Base-by-base conservation (phyloP, 1,284 basidiomycete species). In the Ustilago xerochloae region DNA sequence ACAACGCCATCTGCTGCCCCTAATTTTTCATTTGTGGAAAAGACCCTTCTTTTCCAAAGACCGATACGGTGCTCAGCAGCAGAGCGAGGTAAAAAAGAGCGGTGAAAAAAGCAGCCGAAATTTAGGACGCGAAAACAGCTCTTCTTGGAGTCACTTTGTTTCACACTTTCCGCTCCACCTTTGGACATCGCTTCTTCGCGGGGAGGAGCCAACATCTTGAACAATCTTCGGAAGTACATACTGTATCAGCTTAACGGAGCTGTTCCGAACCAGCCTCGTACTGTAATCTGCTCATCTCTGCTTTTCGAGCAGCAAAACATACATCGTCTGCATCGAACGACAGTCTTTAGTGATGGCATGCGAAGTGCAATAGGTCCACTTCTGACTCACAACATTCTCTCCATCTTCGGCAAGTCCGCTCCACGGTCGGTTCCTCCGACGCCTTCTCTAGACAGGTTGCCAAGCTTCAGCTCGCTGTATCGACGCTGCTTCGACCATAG, bases 21-120 rank as follows among this genome's bases (percentile, higher is more conserved):
- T 39, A 4, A 4, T 41, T 41, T 53, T 39, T 39, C 22, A 29
- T 38, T 41, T 38, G n/a, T 30, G 15, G 6, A 18, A 10, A 6
- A 32, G 59, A 61, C 59, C 59, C 51, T 54, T 49, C 38, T 43
- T 53, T 53, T 52, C 59, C 59, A 51, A 48, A 46, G 33, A 24
- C 53, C 52, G 41, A 39, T 36, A 18, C 8, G n/a, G n/a, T n/a
- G n/a, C n/a, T n/a, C n/a, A n/a, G 12, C 9, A 16, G 30, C 32
- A 50, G 48, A 13, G 12, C 24, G 29, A 29, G n/a, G 20, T 32
- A 45, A 54, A 29, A 54, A 32, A 29, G 45, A 51, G 35, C 6
- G n/a, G 28, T 6, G 8, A 49, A 32, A 35, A 50, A 50, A 36
- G 20, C 29, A 22, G 13, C 30, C 16, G 36, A n/a, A 50, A 26